Evolutionary conservation across 1,139 yeast species (phyloP).

Genomic region (Lodderomyces margitis): DNA sequence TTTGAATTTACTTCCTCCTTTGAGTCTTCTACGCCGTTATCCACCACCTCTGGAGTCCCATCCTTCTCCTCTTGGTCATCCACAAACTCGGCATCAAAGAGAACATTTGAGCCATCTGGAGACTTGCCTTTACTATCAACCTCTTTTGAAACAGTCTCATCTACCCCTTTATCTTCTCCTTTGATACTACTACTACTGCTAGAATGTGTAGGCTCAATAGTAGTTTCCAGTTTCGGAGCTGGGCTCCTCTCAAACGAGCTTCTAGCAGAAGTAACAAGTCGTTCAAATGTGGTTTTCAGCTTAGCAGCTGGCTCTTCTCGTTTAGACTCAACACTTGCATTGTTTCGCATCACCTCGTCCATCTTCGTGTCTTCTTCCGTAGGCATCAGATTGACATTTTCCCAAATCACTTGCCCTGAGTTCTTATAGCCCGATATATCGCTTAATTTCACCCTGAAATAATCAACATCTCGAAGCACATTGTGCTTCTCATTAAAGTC

Average conservation of each 20-base stretch:
- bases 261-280: conserved; percentile 11
- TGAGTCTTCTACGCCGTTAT: background rate
- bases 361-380: conserved; percentile 50
- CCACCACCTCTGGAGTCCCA: background rate
- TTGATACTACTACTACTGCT: background rate
- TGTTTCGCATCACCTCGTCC: conserved; percentile 48
- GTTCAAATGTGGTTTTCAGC: conserved; percentile 8
- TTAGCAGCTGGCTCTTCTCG: conserved; percentile 8
- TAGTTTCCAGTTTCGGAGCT: conserved; percentile 4
- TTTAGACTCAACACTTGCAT: conserved; percentile 21
- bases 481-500: conserved; percentile 54
- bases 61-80: conserved; percentile 3
- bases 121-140: background rate
- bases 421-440: conserved; percentile 64
- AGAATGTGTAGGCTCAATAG: background rate
- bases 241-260: conserved; percentile 11
- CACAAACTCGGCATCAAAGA: conserved; percentile 9
- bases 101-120: conserved; percentile 4
- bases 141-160: background rate
- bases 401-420: conserved; percentile 66
- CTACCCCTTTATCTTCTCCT: background rate
- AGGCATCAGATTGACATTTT: conserved; percentile 55
- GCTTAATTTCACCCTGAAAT: conserved; percentile 58
- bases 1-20: background rate
- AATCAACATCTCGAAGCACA: conserved; percentile 62